These are phyloP conservation scores for Dioscorea zingiberensis DNA, from an alignment of 106 monocot genomes.

Conservation along the genomic window DNA sequence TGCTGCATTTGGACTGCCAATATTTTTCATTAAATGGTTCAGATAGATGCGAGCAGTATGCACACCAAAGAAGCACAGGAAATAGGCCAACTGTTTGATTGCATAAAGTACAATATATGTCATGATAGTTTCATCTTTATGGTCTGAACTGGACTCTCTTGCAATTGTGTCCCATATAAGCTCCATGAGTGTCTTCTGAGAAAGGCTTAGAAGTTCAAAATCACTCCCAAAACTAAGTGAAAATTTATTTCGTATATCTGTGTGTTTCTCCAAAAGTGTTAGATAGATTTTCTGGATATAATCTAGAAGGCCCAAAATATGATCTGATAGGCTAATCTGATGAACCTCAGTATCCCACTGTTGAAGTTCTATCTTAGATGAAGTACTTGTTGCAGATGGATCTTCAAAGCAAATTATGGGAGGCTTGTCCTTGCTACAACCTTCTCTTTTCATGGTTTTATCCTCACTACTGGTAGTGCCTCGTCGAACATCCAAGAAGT, in stretches of 20 bases:
- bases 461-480: slow-evolving; percentile 12
- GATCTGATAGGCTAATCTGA: slow-evolving; percentile 31
- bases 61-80: slow-evolving; percentile 59
- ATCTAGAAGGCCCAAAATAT: slow-evolving; percentile 34
- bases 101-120: slow-evolving; percentile 39
- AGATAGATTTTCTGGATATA: slow-evolving; percentile 35
- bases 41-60: slow-evolving; percentile 49
- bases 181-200: slow-evolving; percentile 38
- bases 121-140: slow-evolving; percentile 21
- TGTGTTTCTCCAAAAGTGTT: slow-evolving; percentile 33
- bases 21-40: slow-evolving; percentile 29
- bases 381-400: slow-evolving; percentile 8
- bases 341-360: slow-evolving; percentile 43
- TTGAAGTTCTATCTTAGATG: slow-evolving; percentile 7
- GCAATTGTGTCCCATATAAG: slow-evolving; percentile 31
- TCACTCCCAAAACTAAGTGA: slow-evolving; percentile 8
- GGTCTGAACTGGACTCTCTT: slow-evolving; percentile 7
- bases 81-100: slow-evolving; percentile 50
- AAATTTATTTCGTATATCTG: slow-evolving; percentile 21
- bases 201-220: slow-evolving; percentile 29
- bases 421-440: slow-evolving; percentile 5
- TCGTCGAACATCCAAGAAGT: slow-evolving; percentile 57
- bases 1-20: slow-evolving; percentile 14
- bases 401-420: slow-evolving; percentile 11
- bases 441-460: slow-evolving; percentile 7